Conservation (phyloP, 164 flowering plant genomes). For the Macadamia tetraphylla region DNA sequence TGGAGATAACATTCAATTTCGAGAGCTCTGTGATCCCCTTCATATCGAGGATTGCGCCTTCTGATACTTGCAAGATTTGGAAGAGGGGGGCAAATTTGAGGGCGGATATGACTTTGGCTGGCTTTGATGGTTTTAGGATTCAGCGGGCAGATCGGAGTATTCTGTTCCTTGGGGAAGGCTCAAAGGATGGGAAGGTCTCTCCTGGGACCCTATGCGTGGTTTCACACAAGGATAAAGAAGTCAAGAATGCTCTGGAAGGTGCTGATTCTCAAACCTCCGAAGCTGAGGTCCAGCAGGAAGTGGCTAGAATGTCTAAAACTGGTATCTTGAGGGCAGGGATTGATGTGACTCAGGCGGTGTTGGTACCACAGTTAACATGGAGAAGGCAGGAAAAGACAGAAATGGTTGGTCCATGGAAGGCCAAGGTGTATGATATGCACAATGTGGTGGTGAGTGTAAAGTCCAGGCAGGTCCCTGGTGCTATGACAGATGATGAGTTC, state of each 20-base stretch:
- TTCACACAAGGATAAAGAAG: conserved; percentile 21
- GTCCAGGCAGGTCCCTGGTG: conserved; percentile 24
- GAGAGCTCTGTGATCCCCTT: conserved; percentile 32
- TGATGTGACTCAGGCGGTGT: conserved; percentile 23
- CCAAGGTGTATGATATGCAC: conserved; percentile 24
- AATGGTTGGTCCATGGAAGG: conserved; percentile 23
- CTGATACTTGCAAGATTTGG: conserved; percentile 28
- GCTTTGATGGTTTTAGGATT: conserved; percentile 31
- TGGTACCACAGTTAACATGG: conserved; percentile 23
- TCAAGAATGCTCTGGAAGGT: conserved; percentile 21
- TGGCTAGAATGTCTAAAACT: conserved; percentile 19
- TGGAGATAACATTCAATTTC: conserved; percentile 30
- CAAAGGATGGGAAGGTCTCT: conserved; percentile 17
- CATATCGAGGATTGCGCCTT: conserved; percentile 26
- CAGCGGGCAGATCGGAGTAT: conserved; percentile 22
- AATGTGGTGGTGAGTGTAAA: conserved; percentile 24
- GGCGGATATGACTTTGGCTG: conserved; percentile 32
- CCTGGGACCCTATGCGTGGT: conserved; percentile 20
- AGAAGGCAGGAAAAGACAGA: conserved; percentile 24
- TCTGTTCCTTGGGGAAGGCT: conserved; percentile 24
- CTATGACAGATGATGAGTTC: conserved; percentile 23
- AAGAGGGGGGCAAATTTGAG: conserved; percentile 30
- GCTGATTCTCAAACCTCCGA: conserved; percentile 17
- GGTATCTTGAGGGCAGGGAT: conserved; percentile 22
- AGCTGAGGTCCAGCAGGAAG: conserved; percentile 19